Evolutionary conservation across 768 basidiomycete genomes (phyloP), one percentile per base, ranked within the genome.

Genomic region (Kwoniella sp.): DNA sequence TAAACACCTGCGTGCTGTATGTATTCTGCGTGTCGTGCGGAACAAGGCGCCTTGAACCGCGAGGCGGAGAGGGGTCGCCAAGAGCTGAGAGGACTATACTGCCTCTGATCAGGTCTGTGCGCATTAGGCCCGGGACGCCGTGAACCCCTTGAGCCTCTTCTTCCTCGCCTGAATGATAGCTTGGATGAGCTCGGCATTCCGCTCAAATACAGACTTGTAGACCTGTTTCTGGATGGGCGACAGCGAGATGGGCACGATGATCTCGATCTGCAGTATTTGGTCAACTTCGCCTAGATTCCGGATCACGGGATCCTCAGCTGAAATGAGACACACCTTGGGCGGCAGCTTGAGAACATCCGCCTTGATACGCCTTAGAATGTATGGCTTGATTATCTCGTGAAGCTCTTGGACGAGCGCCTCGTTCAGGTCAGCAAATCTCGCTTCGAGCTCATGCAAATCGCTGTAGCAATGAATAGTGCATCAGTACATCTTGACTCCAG

Each of bases 321-420:
- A 9, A 37, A 4, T 36, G 26, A 3, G 28, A 47, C 63, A 33
- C 62, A 89, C 90, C 81, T 93, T 95, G 0, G 89, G 91, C n/a
- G 93, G 80, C 14, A 76, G 65, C 56, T 88, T 82, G 14, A 96
- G 78, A 1, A 95, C 91, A 69, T 95, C 89, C 52, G 85, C 85
- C 77, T 99, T 99, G 63, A 89, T 83, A 15, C 95, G 84, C 14
- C 95, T 85, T 28, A 99, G 76, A 76, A 98, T 95, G 67, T 96
- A 95, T 0, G 90, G 92, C 59, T 76, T 74, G 37, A 96, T 76
- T 60, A 82, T 80, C 22, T 75, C 78, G 64, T 95, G 92, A 25
- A 99, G 77, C 51, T 88, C 80, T 54, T 84, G 84, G 37, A 96
- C 79, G 17, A 86, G 80, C 3, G 88, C 86, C 64, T 90, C 87